Evolutionary conservation across 2,329 filamentous ascomycete species (phyloP).

Genomic region (Fusarium denticulatum): DNA sequence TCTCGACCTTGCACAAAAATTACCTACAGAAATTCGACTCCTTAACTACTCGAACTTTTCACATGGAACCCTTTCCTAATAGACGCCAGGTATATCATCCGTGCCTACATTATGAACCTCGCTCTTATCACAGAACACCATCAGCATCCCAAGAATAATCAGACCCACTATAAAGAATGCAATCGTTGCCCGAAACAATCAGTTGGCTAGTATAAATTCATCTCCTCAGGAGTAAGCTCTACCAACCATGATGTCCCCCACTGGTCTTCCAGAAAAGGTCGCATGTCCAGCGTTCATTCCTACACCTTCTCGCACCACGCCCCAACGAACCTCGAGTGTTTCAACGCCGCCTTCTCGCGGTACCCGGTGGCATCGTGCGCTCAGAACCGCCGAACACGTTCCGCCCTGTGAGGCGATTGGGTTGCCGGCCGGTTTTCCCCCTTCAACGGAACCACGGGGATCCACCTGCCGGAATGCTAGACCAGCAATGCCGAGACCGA

Average conservation of each 20-base stretch:
- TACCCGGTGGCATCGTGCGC: constrained; percentile 57
- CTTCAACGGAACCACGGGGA: constrained; percentile 47
- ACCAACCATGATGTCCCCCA: constrained; percentile 41
- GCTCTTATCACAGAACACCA: constrained; percentile 3
- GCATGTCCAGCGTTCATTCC: constrained; percentile 55
- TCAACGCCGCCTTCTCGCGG: constrained; percentile 48
- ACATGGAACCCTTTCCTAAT: constrained; percentile 1
- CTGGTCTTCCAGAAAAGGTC: constrained; percentile 53
- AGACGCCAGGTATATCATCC: constrained; percentile 36
- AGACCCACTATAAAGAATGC: neutral
- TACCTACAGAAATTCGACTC: neutral
- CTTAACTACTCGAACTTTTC: constrained; percentile 22
- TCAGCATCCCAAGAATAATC: neutral
- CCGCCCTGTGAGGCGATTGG: constrained; percentile 60
- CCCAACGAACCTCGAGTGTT: constrained; percentile 55
- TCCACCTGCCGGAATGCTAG: constrained; percentile 55
- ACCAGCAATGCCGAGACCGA: constrained; percentile 49
- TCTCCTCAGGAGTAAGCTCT: constrained; percentile 39
- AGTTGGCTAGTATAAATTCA: neutral
- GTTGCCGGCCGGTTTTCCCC: constrained; percentile 55
- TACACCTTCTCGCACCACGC: constrained; percentile 54
- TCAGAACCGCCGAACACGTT: constrained; percentile 63
- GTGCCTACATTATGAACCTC: constrained; percentile 3
- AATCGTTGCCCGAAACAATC: neutral
- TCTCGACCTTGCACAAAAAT: neutral